Base-by-base conservation (phyloP, 140 eudicot species). In the Anethum foeniculum region DNA sequence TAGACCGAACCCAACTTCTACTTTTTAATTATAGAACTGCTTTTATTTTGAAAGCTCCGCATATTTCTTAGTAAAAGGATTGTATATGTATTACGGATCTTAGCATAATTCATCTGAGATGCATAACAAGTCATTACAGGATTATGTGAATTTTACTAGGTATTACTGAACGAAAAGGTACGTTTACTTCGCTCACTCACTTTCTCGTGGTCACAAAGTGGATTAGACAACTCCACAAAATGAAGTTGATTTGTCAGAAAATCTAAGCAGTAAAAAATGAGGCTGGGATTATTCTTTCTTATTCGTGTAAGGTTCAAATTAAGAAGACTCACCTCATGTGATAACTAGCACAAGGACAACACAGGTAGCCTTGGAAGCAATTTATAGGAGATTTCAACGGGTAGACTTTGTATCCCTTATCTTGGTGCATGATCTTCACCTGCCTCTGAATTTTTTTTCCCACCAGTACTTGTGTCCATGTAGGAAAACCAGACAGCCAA, bases 101-200 rank as follows among this genome's bases (percentile, higher is more conserved):
- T n/a, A n/a, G 47, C 82, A 81, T 10, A 83, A 78, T 3, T 86
- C 86, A 83, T 87, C 85, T 9, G 87, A 87, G 54, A 88, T 44
- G 82, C 92, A 90, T 79, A 90, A 76, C 71, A 90, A 72, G 13
- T 92, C 96, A 73, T 88, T 88, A 71, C 89, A 86, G 1, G 96
- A 90, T 51, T 14, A 88, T 82, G 30, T 81, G 76, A 79, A 90
- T 85, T 69, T 86, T 38, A 71, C 38, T 87, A 19, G 91, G 88
- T 92, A 88, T 86, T 64, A 81, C 65, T 36, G 32, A 30, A 16
- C 86, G 81, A 71, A 86, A 90, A 39, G 92, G 96, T 36, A 84
- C 78, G 2, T 87, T 60, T 36, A 87, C 78, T 86, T 79, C 71
- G 36, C 75, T 32, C 16, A 72, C 82, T n/a, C n/a, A n/a, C n/a